Base-by-base conservation (phyloP, 345 rosid species). In the Citrus australasica region DNA sequence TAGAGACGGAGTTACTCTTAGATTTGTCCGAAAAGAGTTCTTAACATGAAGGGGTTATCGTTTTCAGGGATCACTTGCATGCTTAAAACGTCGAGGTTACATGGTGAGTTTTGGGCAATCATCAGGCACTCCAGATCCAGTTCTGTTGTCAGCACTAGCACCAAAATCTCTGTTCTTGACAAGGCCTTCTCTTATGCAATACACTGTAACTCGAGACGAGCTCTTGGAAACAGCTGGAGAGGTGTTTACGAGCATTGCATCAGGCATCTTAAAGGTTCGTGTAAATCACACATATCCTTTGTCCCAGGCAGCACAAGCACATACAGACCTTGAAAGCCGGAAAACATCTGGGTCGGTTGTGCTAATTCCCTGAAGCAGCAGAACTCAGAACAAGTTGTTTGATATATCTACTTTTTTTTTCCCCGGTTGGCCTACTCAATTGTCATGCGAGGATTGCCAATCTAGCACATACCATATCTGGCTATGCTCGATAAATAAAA, bases 41-140 rank as follows among this genome's bases (percentile, higher is more conserved):
- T 56, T 69, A 2, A 77, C 38, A 21, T n/a, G 51, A 0, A 74
- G 6, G 77, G 33, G 46, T 28, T 30, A 4, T 69, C 6, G 8
- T 62, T 30, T 86, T 22, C 79, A 96, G 97, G 97, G 99, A 65
- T 96, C 98, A 10, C 69, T 94, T 86, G 95, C 83, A 3, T 91
- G 97, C 89, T 85, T 94, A 74, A 94, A 89, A 87, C 71, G 67
- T 63, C 87, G 93, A 4, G 97, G 99, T 30, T 89, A 88, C 86
- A 88, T 92, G 97, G 97, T 96, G 85, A 86, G 90, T 76, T 94
- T 88, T 61, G 97, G 99, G 70, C 95, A 91, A 83, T 94, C 98
- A 53, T 96, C 99, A 0, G 98, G 99, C 33, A 14, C 78, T 16
- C 92, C 88, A 9, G 97, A 96, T 78, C 95, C 98, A 8, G 71